Percentiles rank a stretch among this genome's conserved stretches.
Conservation (phyloP, 2,329 filamentous ascomycete species). For the Acephala macrosclerotiorum region DNA sequence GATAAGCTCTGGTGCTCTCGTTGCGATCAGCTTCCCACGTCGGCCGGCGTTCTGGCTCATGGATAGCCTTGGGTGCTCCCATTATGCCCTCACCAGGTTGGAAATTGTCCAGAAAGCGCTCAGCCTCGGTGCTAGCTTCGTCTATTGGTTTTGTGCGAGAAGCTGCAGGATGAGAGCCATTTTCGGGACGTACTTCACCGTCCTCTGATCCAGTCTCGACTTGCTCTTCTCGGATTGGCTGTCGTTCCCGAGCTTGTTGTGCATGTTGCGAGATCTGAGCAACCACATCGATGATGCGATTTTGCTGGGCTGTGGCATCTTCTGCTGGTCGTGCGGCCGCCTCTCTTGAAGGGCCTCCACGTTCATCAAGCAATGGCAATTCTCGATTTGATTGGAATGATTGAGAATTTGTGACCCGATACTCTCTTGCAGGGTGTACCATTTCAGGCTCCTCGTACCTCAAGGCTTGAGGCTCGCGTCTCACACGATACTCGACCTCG, state of each 20-base stretch:
- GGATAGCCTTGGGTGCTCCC: conserved; percentile 19
- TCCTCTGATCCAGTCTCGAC: conserved; percentile 47
- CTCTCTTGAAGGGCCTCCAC: conserved; percentile 11
- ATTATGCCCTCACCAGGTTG: conserved; percentile 35
- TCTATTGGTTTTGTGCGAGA: conserved; percentile 23
- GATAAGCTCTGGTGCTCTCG: conserved; percentile 28
- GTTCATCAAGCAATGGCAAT: not conserved
- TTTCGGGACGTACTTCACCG: conserved; percentile 44
- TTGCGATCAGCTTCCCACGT: conserved; percentile 32
- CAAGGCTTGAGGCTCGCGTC: conserved; percentile 28
- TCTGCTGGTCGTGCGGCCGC: conserved; percentile 24
- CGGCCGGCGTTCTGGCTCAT: conserved; percentile 25
- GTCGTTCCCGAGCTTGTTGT: conserved; percentile 33
- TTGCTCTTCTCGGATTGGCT: conserved; percentile 32
- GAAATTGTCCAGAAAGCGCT: conserved; percentile 48
- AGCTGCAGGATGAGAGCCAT: conserved; percentile 21
- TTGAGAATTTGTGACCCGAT: conserved; percentile 30
- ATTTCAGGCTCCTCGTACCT: conserved; percentile 31
- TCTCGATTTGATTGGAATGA: conserved; percentile 31
- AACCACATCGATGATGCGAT: conserved; percentile 38
- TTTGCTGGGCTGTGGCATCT: conserved; percentile 34
- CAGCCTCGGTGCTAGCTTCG: conserved; percentile 46
- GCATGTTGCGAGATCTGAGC: conserved; percentile 42
- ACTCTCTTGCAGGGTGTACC: conserved; percentile 17
- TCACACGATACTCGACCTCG: conserved; percentile 31